Base-by-base conservation (phyloP, 148 eudicot genomes). In the Vaccinium corymbosum region DNA sequence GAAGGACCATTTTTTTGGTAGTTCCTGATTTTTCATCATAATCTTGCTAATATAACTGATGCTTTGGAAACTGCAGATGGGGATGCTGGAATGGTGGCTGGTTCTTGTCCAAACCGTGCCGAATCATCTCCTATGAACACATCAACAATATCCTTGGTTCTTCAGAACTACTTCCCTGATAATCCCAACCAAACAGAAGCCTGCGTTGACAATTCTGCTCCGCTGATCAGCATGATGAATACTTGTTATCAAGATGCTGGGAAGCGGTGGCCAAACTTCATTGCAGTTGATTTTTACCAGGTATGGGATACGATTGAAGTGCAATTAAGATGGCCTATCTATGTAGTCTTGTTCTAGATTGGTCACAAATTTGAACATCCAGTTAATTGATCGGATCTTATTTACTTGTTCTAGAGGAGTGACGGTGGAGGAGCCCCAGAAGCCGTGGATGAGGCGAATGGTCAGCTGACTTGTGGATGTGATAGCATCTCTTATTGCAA, bases 401-500 rank as follows among this genome's bases (percentile, higher is more conserved):
- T 50, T 73, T 59, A 48, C 61, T 83, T 81, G 87, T 11, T 92
- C 73, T 89, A 97, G 99, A 90, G 87, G 79, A 97, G 94, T 80
- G 99, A 97, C 64, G 97, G 98, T 22, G 98, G 99, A 55, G 99
- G 99, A 86, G 98, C 96, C 27, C 46, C 98, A n/a, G 95, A 95
- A 89, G 99, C 98, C 5, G 95, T 95, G 79, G 94, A 97, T 87
- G 87, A 85, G 90, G 98, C 95, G 16, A 97, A 97, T 64, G 99
- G 98, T 49, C 96, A 94, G 68, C 86, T 95, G 80, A 88, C 95
- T 49, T 97, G 99, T 83, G 94, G 94, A 57, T 97, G 99, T 83
- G 87, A 76, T 82, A 93, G 83, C 86, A 94, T 97, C 25, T 93
- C 96, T 55, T 97, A 94, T 88, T 97, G 99, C 99, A 94, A 89